These are phyloP conservation scores for Pestalotiopsis sp. DNA, from an alignment of 2,329 filamentous ascomycete genomes.

Conservation along the genomic window DNA sequence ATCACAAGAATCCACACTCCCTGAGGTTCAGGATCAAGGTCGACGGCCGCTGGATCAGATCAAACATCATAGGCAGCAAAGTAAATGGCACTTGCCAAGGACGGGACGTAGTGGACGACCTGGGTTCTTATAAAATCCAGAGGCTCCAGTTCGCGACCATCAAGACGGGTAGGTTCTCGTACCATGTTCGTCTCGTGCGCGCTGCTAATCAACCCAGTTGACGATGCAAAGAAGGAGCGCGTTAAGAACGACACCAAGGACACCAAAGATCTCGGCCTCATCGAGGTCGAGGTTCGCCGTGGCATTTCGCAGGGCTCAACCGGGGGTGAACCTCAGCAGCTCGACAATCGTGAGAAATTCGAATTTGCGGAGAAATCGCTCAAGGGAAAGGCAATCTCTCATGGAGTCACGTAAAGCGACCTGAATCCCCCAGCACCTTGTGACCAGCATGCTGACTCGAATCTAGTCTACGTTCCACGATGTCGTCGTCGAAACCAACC, in stretches of 20 bases:
- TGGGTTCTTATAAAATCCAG: too few relatives aligned
- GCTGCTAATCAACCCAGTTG: slow-evolving; percentile 18
- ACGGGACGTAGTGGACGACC: too few relatives aligned
- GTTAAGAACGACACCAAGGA: slow-evolving; percentile 25
- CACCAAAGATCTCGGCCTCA: slow-evolving; percentile 27
- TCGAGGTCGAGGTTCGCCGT: slow-evolving; percentile 25
- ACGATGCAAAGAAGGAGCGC: slow-evolving; percentile 24
- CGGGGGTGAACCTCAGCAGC: neutral
- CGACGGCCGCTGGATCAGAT: slow-evolving; percentile 23
- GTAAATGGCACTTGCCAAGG: neutral
- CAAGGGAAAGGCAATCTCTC: slow-evolving; percentile 35
- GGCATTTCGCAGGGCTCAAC: neutral
- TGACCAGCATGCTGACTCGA: slow-evolving; percentile 7
- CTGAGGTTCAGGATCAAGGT: slow-evolving; percentile 20
- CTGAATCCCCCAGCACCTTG: neutral
- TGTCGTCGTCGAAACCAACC: neutral
- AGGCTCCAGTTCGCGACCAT: too few relatives aligned
- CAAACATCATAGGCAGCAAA: slow-evolving; percentile 2
- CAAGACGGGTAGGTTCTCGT: too few relatives aligned
- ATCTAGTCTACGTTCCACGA: neutral
- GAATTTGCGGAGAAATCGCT: slow-evolving; percentile 36
- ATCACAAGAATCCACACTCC: slow-evolving; percentile 17
- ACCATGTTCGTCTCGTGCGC: too few relatives aligned
- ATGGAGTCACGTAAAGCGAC: slow-evolving; percentile 31
- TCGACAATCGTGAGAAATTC: neutral